Percentiles rank a stretch among this genome's conserved stretches.
Evolutionary conservation across 2,329 filamentous ascomycete species (phyloP).

Genomic region (Endocalyx cinctus): DNA sequence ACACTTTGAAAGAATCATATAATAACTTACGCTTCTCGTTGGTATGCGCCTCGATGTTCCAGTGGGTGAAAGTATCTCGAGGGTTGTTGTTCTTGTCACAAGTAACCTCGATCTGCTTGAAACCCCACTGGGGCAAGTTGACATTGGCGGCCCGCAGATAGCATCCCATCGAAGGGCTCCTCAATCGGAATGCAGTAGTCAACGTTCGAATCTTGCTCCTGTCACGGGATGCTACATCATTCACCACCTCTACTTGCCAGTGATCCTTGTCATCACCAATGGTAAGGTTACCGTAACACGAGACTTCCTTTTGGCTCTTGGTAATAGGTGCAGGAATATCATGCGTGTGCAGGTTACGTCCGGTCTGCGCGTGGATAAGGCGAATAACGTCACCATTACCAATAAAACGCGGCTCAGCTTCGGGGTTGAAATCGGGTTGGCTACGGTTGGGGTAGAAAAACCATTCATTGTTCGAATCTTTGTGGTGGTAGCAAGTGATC

Average conservation of each 20-base stretch:
- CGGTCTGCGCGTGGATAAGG: constrained; percentile 89
- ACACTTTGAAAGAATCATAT: neutral
- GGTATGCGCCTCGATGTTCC: constrained; percentile 94
- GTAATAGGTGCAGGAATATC: constrained; percentile 81
- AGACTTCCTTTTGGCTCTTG: constrained; percentile 89
- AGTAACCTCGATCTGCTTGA: constrained; percentile 98
- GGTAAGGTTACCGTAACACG: constrained; percentile 91
- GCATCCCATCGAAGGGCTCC: constrained; percentile 76
- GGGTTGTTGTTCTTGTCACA: constrained; percentile 93
- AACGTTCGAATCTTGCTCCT: constrained; percentile 82
- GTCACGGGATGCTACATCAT: constrained; percentile 82
- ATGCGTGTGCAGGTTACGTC: constrained; percentile 95
- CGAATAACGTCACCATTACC: constrained; percentile 75
- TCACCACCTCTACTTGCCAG: constrained; percentile 89
- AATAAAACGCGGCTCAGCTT: constrained; percentile 70
- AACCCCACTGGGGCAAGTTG: constrained; percentile 97
- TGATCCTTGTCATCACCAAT: constrained; percentile 97
- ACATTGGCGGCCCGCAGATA: constrained; percentile 94
- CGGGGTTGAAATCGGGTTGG: constrained; percentile 66
- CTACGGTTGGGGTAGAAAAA: constrained; percentile 93
- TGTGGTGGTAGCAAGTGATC: constrained; percentile 98
- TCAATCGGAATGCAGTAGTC: constrained; percentile 87
- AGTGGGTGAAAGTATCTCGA: constrained; percentile 91
- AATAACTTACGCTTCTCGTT: constrained; percentile 80
- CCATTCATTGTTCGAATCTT: constrained; percentile 99